Conservation (phyloP, 1,139 yeast species). For the Yamadazyma diddensiae region DNA sequence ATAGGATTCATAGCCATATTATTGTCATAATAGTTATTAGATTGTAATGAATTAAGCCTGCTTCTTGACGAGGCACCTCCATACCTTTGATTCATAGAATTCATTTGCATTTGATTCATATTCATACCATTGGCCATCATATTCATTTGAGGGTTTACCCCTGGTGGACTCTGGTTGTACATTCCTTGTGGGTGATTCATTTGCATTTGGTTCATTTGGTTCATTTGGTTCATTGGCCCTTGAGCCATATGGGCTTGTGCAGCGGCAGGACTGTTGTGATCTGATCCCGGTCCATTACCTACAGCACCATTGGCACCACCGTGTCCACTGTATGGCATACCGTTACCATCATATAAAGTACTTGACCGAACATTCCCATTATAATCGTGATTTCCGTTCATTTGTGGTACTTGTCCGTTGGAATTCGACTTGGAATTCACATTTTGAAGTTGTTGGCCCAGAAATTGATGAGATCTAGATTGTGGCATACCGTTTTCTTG, state of each 20-base stretch:
- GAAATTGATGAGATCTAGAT: slow-evolving; percentile 8
- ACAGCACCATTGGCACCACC: too few species aligned
- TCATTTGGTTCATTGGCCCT: not conserved
- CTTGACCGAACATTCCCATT: too few species aligned
- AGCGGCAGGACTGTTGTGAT: too few species aligned
- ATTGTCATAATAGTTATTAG: slow-evolving; percentile 12
- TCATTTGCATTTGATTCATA: slow-evolving; percentile 8
- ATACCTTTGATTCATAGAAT: slow-evolving; percentile 7
- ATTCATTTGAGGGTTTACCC: too few species aligned
- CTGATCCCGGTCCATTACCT: not conserved
- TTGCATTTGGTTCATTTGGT: slow-evolving; percentile 5
- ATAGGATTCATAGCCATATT: slow-evolving; percentile 10
- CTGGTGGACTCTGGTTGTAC: too few species aligned
- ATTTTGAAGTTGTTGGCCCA: slow-evolving; percentile 14
- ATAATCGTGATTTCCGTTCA: not conserved
- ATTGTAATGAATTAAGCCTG: slow-evolving; percentile 16
- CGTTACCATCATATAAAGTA: too few species aligned
- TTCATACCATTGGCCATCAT: slow-evolving; percentile 3
- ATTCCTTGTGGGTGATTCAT: too few species aligned
- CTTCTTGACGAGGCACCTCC: slow-evolving; percentile 9
- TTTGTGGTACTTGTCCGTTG: not conserved
- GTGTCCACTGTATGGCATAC: too few species aligned
- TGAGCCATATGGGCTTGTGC: not conserved
- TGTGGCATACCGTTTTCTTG: not conserved
- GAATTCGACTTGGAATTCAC: slow-evolving; percentile 1